Percentiles rank a stretch among this genome's conserved stretches.
Conservation (phyloP, 106 monocot genomes). For the Dactylorhiza incarnata region DNA sequence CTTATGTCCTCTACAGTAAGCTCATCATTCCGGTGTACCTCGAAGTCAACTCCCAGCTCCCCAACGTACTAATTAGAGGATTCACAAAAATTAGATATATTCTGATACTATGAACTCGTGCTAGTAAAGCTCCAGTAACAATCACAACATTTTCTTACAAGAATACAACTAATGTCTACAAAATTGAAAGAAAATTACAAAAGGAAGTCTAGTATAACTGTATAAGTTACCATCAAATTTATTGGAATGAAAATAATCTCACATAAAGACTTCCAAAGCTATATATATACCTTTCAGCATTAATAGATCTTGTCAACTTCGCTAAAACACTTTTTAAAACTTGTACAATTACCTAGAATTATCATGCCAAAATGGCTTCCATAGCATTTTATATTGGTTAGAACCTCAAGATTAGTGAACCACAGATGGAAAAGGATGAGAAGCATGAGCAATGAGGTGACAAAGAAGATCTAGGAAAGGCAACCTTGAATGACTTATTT, state of each 20-base stretch:
- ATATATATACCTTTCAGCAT: not conserved
- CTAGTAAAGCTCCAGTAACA: not conserved
- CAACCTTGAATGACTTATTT: not conserved
- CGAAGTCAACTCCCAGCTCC: conserved; percentile 78
- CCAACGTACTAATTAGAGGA: conserved; percentile 60
- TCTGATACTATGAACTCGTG: not conserved
- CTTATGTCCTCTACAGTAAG: conserved; percentile 76
- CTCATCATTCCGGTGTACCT: conserved; percentile 92
- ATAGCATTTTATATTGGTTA: not conserved
- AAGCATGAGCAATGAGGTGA: not conserved
- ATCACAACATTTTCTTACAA: not conserved
- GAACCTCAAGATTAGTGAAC: not conserved
- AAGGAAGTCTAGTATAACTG: too few species aligned
- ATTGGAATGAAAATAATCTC: too few species aligned
- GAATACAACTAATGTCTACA: too few species aligned
- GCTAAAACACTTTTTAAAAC: too few species aligned
- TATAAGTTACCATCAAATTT: too few species aligned
- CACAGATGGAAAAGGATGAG: not conserved
- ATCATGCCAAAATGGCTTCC: not conserved
- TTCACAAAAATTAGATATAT: not conserved
- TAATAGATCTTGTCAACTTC: not conserved
- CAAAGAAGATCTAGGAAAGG: not conserved
- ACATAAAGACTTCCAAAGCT: too few species aligned
- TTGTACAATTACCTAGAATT: not conserved
- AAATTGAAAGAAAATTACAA: too few species aligned